A percentile compares a stretch with the other conserved stretches of the same genome.
phyloP scores from a whole-genome alignment of 106 monocot genomes.

The Cymbidium sinense region DNA sequence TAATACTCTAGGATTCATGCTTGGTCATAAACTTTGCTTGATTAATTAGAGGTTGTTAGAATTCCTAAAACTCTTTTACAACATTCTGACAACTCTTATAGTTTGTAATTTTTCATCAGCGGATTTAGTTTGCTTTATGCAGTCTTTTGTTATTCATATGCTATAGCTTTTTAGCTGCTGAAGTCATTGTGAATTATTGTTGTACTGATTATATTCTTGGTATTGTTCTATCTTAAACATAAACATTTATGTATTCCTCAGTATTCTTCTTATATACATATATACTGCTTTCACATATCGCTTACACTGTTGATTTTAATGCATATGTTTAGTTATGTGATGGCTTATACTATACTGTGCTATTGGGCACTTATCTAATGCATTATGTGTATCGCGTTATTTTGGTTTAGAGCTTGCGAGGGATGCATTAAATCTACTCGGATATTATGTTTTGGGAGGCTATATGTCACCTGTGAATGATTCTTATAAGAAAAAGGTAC shows the following conservation, averaged over 20 bases:
- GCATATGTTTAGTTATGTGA: neutral
- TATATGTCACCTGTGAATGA: constrained; percentile 93
- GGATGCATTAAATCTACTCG: constrained; percentile 49
- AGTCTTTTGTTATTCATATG: neutral
- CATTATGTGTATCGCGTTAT: neutral
- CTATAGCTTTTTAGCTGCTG: neutral
- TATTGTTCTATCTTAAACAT: neutral
- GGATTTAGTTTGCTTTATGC: neutral
- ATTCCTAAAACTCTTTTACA: neutral
- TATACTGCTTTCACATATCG: neutral
- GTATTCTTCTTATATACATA: neutral
- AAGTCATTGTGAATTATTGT: neutral
- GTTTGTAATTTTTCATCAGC: neutral
- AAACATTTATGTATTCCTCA: neutral
- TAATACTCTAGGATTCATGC: neutral
- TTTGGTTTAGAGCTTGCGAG: constrained; percentile 61
- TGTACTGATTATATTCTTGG: neutral
- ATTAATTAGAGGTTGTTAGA: neutral
- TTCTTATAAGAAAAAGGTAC: constrained; percentile 80
- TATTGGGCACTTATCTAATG: constrained; percentile 1
- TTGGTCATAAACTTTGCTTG: neutral
- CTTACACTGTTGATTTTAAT: neutral
- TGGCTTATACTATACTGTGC: neutral
- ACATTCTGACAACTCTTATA: neutral
- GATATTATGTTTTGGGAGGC: constrained; percentile 61